Base-by-base conservation (phyloP, 305 asterid genomes). In the Ilex paraguariensis region DNA sequence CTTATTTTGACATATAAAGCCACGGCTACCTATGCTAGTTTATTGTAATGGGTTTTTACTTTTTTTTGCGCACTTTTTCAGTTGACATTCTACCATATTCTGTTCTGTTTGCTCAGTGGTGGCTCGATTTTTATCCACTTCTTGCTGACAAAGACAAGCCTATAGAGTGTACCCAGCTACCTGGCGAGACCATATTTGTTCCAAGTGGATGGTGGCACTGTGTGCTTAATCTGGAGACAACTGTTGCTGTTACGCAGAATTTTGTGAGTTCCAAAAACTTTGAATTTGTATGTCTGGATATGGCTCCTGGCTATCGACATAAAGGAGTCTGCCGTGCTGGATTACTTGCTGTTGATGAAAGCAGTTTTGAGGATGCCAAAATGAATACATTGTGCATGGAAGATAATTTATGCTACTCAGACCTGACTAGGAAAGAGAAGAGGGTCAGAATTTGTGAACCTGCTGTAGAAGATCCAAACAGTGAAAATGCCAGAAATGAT, bases 161-260 rank as follows among this genome's bases (percentile, higher is more conserved):
- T 3, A 90, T 93, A 63, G 99, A 93, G 68, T 87, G 95, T 73
- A 93, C 99, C 52, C 99, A 93, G 77, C 84, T 86, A 75, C 99
- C 99, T 60, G 99, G 99, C 31, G 97, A 93, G 79, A 93, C 97
- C 53, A 84, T 93, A 84, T 87, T 71, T 76, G 99, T 93, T 31
- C 99, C 99, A 54, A 93, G 90, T 77, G 99, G 99, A 59, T 93
- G 99, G 99, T 93, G 99, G 99, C 99, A 93, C 81, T 93, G 99
- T 72, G 92, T 93, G 61, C 82, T 93, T 66, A 93, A 90, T 78
- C 71, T 93, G 84, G 99, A 93, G 80, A 86, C 96, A 28, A 80
- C 90, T 60, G 70, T 93, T 70, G 99, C 97, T 42, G 91, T 93
- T 69, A 93, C 99, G 14, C 99, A 93, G 77, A 93, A 93, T 79